Evolutionary conservation across 2,329 filamentous ascomycete species (phyloP).

Genomic region (Xylaria sp.): DNA sequence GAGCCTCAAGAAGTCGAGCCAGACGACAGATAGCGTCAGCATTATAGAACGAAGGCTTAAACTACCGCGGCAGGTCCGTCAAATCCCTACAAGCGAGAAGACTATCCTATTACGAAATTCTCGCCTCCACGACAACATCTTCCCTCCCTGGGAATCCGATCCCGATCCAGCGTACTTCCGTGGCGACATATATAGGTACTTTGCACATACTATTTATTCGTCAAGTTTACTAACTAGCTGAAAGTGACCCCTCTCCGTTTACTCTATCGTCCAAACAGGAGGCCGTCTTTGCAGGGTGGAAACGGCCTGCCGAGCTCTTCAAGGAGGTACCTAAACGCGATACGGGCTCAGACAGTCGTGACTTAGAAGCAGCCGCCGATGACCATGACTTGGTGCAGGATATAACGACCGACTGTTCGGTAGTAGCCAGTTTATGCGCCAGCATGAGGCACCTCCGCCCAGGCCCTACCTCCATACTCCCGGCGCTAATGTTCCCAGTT

Average conservation of each 20-base stretch:
- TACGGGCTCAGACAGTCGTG: constrained; percentile 17
- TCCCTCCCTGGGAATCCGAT: constrained; percentile 82
- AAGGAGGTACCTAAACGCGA: constrained; percentile 47
- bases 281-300: constrained; percentile 85
- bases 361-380: constrained; percentile 56
- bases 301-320: constrained; percentile 77
- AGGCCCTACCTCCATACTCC: constrained; percentile 75
- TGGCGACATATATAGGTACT: constrained; percentile 72
- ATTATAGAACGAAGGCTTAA: constrained; percentile 45
- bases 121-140: constrained; percentile 82
- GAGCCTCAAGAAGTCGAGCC: constrained; percentile 69
- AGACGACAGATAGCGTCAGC: constrained; percentile 39
- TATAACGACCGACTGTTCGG: constrained; percentile 94
- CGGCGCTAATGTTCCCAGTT: constrained; percentile 80
- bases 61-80: constrained; percentile 62
- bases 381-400: constrained; percentile 92
- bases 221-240: constrained; percentile 39
- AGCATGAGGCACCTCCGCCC: constrained; percentile 76
- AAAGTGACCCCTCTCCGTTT: constrained; percentile 75
- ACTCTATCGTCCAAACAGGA: constrained; percentile 79
- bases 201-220: constrained; percentile 32
- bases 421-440: constrained; percentile 94
- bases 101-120: constrained; percentile 82
- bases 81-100: constrained; percentile 75
- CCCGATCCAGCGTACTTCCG: constrained; percentile 73